Percentiles rank a stretch among this genome's conserved stretches.
Conservation (phyloP, 352 stramenopile genomes). For the Phytophthora meadii region DNA sequence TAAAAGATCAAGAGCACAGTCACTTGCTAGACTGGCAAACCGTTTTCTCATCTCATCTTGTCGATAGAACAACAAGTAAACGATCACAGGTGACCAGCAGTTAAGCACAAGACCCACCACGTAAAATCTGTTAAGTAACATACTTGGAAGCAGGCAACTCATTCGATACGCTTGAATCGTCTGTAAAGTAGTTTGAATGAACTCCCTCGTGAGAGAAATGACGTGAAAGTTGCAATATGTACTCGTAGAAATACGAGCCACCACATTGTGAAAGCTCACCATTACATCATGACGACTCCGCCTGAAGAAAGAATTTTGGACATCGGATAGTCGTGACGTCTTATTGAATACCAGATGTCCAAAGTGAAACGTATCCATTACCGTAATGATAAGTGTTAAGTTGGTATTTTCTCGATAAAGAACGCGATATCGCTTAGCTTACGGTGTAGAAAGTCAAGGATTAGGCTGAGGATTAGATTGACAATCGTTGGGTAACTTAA, state of each 20-base stretch:
- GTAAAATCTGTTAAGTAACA: conserved; percentile 30
- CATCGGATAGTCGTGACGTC: not conserved
- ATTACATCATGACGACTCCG: conserved; percentile 2
- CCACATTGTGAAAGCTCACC: conserved; percentile 12
- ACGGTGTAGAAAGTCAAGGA: no score
- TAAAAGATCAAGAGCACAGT: conserved; percentile 13
- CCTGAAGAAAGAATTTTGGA: not conserved
- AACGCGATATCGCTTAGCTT: no score
- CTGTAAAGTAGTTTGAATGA: conserved; percentile 20
- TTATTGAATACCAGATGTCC: not conserved
- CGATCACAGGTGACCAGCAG: conserved; percentile 19
- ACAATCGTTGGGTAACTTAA: no score
- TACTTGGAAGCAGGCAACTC: conserved; percentile 20
- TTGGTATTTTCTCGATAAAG: no score
- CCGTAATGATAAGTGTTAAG: no score
- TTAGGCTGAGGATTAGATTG: no score
- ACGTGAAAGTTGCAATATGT: not conserved
- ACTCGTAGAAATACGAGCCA: conserved; percentile 8
- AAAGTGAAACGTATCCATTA: not conserved
- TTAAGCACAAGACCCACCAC: conserved; percentile 21
- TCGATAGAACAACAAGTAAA: conserved; percentile 3
- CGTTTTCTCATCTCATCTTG: conserved; percentile 6
- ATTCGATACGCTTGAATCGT: conserved; percentile 30
- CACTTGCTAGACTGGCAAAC: conserved; percentile 17
- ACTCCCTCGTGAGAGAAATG: not conserved